phyloP scores from a whole-genome alignment of 305 asterid species.

The Nicotiana rustica region DNA sequence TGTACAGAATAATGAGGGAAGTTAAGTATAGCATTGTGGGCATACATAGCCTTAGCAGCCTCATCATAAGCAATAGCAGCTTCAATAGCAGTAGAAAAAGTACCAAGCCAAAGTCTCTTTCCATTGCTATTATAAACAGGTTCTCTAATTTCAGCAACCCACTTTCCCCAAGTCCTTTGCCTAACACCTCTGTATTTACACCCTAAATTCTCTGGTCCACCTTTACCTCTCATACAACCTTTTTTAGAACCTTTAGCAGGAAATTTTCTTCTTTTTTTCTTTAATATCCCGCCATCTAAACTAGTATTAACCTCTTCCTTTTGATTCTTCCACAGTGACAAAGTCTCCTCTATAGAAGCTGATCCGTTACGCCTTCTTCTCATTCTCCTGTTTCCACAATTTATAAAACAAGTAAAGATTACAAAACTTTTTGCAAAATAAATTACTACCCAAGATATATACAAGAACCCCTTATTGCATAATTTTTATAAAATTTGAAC shows the following conservation, averaged over 20 bases:
- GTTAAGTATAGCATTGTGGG: slow-evolving; percentile 41
- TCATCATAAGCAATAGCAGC: slow-evolving; percentile 46
- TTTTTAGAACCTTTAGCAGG: slow-evolving; percentile 36
- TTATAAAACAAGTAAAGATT: neutral
- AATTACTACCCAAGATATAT: neutral
- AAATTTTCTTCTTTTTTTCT: neutral
- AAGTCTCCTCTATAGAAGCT: slow-evolving; percentile 32
- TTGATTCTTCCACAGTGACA: slow-evolving; percentile 30
- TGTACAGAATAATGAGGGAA: slow-evolving; percentile 35
- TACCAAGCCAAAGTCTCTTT: slow-evolving; percentile 46
- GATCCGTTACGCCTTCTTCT: slow-evolving; percentile 20
- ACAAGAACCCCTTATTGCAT: neutral
- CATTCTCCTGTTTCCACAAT: slow-evolving; percentile 1
- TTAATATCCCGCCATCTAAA: neutral
- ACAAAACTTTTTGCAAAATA: neutral
- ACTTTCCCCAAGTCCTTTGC: slow-evolving; percentile 52
- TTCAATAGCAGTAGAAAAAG: slow-evolving; percentile 40
- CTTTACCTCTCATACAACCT: slow-evolving; percentile 50
- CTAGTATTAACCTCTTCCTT: neutral
- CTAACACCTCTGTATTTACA: slow-evolving; percentile 45
- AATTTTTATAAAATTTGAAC: neutral
- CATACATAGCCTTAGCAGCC: slow-evolving; percentile 45
- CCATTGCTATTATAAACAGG: slow-evolving; percentile 31
- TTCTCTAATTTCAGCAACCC: slow-evolving; percentile 53
- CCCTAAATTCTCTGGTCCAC: slow-evolving; percentile 46